These are phyloP conservation scores for Rhodosporidiobolus odoratus DNA, from an alignment of 768 basidiomycete genomes.

Conservation along the genomic window DNA sequence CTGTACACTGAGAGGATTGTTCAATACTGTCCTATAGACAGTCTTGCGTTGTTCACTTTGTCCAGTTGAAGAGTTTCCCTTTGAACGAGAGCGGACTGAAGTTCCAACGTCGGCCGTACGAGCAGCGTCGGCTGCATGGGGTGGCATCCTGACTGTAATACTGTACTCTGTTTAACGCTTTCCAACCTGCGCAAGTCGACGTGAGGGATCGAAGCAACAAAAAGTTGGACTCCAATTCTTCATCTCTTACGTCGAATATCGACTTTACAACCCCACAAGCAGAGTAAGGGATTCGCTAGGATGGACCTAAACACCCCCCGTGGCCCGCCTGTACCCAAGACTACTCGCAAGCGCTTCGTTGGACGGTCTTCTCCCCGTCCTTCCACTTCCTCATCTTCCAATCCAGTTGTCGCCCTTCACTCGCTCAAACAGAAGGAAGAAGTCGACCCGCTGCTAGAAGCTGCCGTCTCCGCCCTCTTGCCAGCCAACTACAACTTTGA, in stretches of 20 bases:
- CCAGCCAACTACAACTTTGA: conserved; percentile 95
- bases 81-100: conserved; percentile 20
- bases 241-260: no score
- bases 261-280: no score
- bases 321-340: background rate
- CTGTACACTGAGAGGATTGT: conserved; percentile 14
- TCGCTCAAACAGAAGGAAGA: conserved; percentile 5
- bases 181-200: no score
- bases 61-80: background rate
- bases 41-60: conserved; percentile 14
- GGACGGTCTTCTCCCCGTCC: conserved; percentile 24
- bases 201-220: no score
- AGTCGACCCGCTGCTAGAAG: conserved; percentile 66
- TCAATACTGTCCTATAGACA: conserved; percentile 29
- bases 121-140: background rate
- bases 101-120: conserved; percentile 14
- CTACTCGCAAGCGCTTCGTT: conserved; percentile 32
- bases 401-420: conserved; percentile 9
- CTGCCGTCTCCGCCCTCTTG: conserved; percentile 65
- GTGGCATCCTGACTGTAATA: background rate
- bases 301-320: background rate
- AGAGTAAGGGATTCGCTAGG: no score
- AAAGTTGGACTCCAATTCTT: no score
- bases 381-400: background rate
- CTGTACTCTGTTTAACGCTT: background rate